These are phyloP conservation scores for Tolypocladium sp. DNA, from an alignment of 2,329 filamentous ascomycete species.

Conservation along the genomic window DNA sequence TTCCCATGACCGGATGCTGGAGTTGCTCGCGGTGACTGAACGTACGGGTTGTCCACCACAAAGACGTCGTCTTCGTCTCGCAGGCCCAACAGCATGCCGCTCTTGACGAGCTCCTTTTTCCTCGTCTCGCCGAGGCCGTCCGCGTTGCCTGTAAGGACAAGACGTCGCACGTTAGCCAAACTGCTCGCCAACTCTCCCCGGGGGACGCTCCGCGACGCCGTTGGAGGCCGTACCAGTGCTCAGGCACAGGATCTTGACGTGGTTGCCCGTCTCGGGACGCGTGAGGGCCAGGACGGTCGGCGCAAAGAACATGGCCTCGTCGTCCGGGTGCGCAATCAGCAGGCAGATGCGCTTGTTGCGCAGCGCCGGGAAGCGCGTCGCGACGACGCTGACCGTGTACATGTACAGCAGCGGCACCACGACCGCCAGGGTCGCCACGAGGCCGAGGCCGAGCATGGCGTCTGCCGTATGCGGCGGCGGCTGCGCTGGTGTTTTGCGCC, in stretches of 20 bases:
- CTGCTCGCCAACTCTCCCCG: neutral
- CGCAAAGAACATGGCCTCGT: constrained; percentile 99
- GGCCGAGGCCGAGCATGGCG: constrained; percentile 2
- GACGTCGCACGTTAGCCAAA: neutral
- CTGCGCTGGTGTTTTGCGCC: neutral
- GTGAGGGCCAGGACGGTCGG: constrained; percentile 82
- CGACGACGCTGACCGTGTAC: constrained; percentile 37
- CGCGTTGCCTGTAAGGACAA: constrained; percentile 54
- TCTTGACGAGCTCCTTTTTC: constrained; percentile 75
- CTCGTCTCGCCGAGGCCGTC: constrained; percentile 79
- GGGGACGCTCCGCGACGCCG: neutral
- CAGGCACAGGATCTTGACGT: constrained; percentile 88
- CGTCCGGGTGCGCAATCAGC: constrained; percentile 93
- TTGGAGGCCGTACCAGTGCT: constrained; percentile 54
- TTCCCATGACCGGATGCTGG: neutral
- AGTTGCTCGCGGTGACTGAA: constrained; percentile 4
- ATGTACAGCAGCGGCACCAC: constrained; percentile 43
- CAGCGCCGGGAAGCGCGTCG: constrained; percentile 53
- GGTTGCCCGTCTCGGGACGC: constrained; percentile 70
- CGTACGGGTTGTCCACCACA: constrained; percentile 69
- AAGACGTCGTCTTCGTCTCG: constrained; percentile 69
- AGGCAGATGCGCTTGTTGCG: constrained; percentile 81
- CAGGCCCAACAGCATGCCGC: constrained; percentile 68
- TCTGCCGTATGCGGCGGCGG: neutral
- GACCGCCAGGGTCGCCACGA: constrained; percentile 5